phyloP scores from a whole-genome alignment of 768 basidiomycete genomes.

The Auricularia sp. region DNA sequence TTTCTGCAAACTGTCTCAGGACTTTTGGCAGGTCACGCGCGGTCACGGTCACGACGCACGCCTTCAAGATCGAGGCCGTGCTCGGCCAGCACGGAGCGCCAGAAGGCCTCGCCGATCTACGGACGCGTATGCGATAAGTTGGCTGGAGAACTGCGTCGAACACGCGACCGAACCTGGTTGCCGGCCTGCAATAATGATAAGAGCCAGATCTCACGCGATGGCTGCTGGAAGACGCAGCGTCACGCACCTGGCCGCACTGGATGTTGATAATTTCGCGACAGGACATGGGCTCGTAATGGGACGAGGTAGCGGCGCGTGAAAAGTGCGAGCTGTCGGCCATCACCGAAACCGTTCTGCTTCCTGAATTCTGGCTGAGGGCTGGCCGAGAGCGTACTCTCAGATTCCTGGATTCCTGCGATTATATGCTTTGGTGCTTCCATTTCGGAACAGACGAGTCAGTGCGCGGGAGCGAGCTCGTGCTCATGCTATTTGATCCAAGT shows the following conservation, averaged over 20 bases:
- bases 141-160: neutral
- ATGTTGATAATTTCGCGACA: slow-evolving; percentile 72
- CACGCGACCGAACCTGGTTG: slow-evolving; percentile 40
- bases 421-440: too few species aligned
- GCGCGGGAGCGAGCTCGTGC: too few species aligned
- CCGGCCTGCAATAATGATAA: slow-evolving; percentile 37
- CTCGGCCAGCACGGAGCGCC: slow-evolving; percentile 79
- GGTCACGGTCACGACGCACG: slow-evolving; percentile 3
- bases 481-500: too few species aligned
- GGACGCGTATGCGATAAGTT: neutral
- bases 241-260: slow-evolving; percentile 67
- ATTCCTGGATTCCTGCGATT: too few species aligned
- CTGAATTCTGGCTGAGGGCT: too few species aligned
- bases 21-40: slow-evolving; percentile 16
- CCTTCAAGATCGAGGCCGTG: slow-evolving; percentile 70
- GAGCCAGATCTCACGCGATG: neutral
- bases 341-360: neutral
- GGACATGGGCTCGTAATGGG: neutral
- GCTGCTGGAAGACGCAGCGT: neutral
- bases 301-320: neutral
- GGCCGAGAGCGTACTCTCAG: too few species aligned
- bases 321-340: neutral
- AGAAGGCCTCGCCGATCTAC: slow-evolving; percentile 64
- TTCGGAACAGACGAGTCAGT: too few species aligned
- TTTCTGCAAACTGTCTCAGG: slow-evolving; percentile 18